Evolutionary conservation across 192 early-diverging fungal genomes (phyloP), one percentile per base, ranked within the genome.

Genomic region (Phycomyces nitens): DNA sequence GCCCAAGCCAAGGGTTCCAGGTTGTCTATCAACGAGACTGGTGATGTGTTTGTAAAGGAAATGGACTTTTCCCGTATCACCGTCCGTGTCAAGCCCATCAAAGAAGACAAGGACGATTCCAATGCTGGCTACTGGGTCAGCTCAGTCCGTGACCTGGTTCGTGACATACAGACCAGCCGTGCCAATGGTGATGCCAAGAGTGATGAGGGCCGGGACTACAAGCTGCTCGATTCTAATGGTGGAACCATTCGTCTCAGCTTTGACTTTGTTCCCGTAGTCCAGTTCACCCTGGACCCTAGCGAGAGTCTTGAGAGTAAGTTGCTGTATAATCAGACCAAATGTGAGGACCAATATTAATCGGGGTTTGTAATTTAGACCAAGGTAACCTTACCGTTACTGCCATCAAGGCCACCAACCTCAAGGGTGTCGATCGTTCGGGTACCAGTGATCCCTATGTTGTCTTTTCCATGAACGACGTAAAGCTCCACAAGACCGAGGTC

Each of bases 401-500:
- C 18, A 49, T 85, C 1, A 78, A 78, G 3, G 89, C 83, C 0
- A 70, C 65, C 16, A 77, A 87, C 53, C 65, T 92, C 62, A 80
- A 80, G 11, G 86, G 86, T 38, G 88, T 82, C 7, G 91, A 92
- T 73, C 82, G 85, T 24, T 79, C 81, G 9, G 91, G 91, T 18
- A 77, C 80, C 0, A 88, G 84, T 50, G 90, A 93, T 59, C 91
- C 91, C 5, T 93, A 83, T 55, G 70, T 89, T 1, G 80, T 86
- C 41, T 84, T 90, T 62, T 63, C 69, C 54, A 24, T 89, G 5
- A 86, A 89, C 44, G 88, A 79, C 24, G 79, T 84, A 60, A 82
- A 86, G 51, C 80, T 89, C 51, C 72, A 81, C 78, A 87, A 88
- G 66, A 87, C 89, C 22, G 79, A 88, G 53, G 77, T 77, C 9